These are phyloP conservation scores for Soucietia sequanensis DNA, from an alignment of 805 yeast genomes.

Conservation along the genomic window DNA sequence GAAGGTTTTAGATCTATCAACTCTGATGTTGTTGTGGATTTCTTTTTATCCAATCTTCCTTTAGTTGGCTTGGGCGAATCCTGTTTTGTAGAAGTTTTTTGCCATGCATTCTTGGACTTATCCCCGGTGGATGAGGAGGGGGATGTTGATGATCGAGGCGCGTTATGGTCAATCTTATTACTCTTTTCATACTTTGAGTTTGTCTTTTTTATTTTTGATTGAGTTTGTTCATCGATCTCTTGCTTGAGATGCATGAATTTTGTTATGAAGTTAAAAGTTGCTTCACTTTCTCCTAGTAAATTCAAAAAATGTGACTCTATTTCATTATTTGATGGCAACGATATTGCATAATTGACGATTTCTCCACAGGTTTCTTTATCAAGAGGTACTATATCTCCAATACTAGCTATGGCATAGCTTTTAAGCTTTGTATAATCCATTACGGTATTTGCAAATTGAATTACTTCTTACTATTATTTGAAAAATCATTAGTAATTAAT, in stretches of 20 bases:
- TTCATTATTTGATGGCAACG: slow-evolving; percentile 46
- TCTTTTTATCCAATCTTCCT: slow-evolving; percentile 6
- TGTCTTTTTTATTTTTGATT: slow-evolving; percentile 8
- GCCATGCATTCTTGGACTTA: slow-evolving; percentile 7
- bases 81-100: no score
- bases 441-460: no score
- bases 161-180: slow-evolving; percentile 4
- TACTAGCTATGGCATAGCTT: slow-evolving; percentile 25
- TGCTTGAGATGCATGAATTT: slow-evolving; percentile 41
- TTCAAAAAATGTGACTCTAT: slow-evolving; percentile 54
- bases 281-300: slow-evolving; percentile 57
- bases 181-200: not conserved
- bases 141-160: slow-evolving; percentile 1
- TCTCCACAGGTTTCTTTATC: slow-evolving; percentile 56
- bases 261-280: slow-evolving; percentile 46
- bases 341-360: slow-evolving; percentile 52
- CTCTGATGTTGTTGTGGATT: slow-evolving; percentile 47
- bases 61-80: slow-evolving; percentile 6
- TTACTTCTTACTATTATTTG: no score
- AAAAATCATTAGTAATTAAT: no score
- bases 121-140: not conserved
- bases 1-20: slow-evolving; percentile 41
- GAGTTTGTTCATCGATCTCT: slow-evolving; percentile 18
- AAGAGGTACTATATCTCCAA: slow-evolving; percentile 48
- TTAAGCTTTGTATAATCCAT: slow-evolving; percentile 15